phyloP scores from a whole-genome alignment of 768 basidiomycete genomes.

The Mycena kentingensis region DNA sequence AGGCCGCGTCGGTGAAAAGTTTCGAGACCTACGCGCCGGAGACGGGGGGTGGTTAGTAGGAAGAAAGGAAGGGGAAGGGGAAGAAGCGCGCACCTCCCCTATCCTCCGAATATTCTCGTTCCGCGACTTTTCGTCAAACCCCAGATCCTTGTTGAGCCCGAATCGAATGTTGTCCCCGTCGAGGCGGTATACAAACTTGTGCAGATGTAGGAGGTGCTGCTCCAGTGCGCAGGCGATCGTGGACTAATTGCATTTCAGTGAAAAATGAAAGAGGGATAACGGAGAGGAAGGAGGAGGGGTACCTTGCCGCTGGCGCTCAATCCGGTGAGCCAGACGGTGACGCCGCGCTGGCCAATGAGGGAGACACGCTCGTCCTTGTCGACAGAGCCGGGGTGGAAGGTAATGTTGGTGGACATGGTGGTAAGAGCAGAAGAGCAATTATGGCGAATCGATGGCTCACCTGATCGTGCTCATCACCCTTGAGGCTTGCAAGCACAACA shows the following conservation, averaged over 20 bases:
- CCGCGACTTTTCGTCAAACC: slow-evolving; percentile 88
- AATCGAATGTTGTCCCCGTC: slow-evolving; percentile 97
- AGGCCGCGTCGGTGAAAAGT: slow-evolving; percentile 86
- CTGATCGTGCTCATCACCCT: slow-evolving; percentile 2
- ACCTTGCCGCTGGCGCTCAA: slow-evolving; percentile 95
- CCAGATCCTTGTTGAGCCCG: slow-evolving; percentile 95
- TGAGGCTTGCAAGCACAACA: too few relatives aligned
- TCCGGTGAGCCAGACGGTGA: slow-evolving; percentile 96
- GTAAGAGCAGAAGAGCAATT: neutral
- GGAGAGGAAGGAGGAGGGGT: slow-evolving; percentile 37
- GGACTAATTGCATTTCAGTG: slow-evolving; percentile 56
- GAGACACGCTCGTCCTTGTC: slow-evolving; percentile 62
- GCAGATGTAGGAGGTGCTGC: slow-evolving; percentile 87
- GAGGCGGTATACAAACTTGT: slow-evolving; percentile 85
- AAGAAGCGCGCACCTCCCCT: slow-evolving; percentile 70
- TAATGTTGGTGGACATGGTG: slow-evolving; percentile 55
- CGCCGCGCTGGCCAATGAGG: slow-evolving; percentile 77
- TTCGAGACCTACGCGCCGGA: slow-evolving; percentile 75
- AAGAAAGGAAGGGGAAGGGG: too few relatives aligned
- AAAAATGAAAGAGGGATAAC: neutral
- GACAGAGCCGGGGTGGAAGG: slow-evolving; percentile 79
- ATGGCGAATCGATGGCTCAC: slow-evolving; percentile 14
- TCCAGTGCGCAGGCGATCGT: slow-evolving; percentile 97
- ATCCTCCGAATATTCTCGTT: slow-evolving; percentile 97
- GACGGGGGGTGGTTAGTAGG: slow-evolving; percentile 4